These are phyloP conservation scores for Phytophthora lateralis DNA, from an alignment of 352 stramenopile species.

Conservation along the genomic window DNA sequence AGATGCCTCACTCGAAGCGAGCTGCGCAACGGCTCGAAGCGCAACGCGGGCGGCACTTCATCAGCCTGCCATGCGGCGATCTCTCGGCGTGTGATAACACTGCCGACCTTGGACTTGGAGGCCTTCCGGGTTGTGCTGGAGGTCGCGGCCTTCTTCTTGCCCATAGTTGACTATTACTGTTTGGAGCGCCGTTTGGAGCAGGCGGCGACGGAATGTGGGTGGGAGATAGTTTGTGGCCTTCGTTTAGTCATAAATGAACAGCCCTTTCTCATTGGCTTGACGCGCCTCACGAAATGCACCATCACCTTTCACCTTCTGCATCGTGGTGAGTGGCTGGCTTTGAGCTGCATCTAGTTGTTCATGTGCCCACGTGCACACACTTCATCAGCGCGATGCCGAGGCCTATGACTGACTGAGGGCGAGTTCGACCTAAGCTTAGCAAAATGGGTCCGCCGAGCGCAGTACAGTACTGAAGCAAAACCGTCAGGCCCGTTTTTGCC, in stretches of 20 bases:
- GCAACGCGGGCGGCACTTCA: slow-evolving; percentile 44
- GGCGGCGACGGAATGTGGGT: neutral
- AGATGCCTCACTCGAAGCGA: slow-evolving; percentile 45
- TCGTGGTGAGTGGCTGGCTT: slow-evolving; percentile 1
- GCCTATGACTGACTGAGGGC: too few species aligned
- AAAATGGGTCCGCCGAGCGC: slow-evolving; percentile 5
- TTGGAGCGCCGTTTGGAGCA: neutral
- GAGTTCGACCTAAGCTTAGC: neutral
- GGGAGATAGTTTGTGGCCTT: neutral
- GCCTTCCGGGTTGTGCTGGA: slow-evolving; percentile 6
- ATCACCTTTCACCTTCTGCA: neutral
- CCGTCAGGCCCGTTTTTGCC: slow-evolving; percentile 3
- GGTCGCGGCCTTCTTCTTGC: slow-evolving; percentile 27
- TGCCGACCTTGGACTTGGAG: slow-evolving; percentile 21
- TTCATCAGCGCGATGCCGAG: too few species aligned
- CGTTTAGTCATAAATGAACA: neutral
- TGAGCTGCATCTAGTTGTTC: too few species aligned
- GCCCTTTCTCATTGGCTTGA: slow-evolving; percentile 11
- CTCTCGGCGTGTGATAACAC: slow-evolving; percentile 17
- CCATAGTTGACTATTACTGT: slow-evolving; percentile 17
- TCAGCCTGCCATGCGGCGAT: slow-evolving; percentile 30
- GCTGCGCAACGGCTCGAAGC: slow-evolving; percentile 47
- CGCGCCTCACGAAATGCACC: slow-evolving; percentile 11
- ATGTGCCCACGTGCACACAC: too few species aligned
- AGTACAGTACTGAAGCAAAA: slow-evolving; percentile 13